Evolutionary conservation across 23 red algal species (phyloP), one percentile per base, ranked within the genome.

Genomic region (Gracilaria vermiculophylla): DNA sequence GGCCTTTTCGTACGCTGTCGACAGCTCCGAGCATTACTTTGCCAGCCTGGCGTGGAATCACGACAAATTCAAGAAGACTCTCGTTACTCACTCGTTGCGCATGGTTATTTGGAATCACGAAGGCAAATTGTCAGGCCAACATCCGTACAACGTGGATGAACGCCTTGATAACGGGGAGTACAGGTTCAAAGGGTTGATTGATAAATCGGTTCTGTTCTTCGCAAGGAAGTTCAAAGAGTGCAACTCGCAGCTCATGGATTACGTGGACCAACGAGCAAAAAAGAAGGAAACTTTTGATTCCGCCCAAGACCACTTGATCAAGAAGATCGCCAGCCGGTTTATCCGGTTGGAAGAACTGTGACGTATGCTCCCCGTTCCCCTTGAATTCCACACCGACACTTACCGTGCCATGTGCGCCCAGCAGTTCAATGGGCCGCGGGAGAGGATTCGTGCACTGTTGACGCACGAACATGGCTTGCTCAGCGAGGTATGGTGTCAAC

Each of bases 11-110:
- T 87, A 78, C 60, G 89, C 94, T 29, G 86, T 84, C 51, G 84
- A 88, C 29, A 66, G 81, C 28, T 88, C 89, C 17, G 94, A 96
- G 52, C 88, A 92, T 72, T 96, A 87, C 86, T 96, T 96, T 51
- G 88, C 80, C 31, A 96, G 73, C 19, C 69, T 85, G 52, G 86
- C 81, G 16, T 91, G 78, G 71, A 96, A 96, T 53, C 50, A 64
- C 35, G 75, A 83, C 0, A 50, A 67, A 51, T 96, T 76, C 69
- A 77, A 69, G 40, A 27, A 80, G 6, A 89, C 80, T 21, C 62
- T 92, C 57, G 81, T 96, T 23, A 52, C 87, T 36, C 53, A 87
- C 55, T 81, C 82, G 57, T 57, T 96, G 65, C 94, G 94, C 27
- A 55, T 75, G 52, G 74, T 96, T 43, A 44, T 92, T n/a, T 96